These are phyloP conservation scores for Alternaria sp. DNA, from an alignment of 2,329 filamentous ascomycete genomes.

Conservation along the genomic window DNA sequence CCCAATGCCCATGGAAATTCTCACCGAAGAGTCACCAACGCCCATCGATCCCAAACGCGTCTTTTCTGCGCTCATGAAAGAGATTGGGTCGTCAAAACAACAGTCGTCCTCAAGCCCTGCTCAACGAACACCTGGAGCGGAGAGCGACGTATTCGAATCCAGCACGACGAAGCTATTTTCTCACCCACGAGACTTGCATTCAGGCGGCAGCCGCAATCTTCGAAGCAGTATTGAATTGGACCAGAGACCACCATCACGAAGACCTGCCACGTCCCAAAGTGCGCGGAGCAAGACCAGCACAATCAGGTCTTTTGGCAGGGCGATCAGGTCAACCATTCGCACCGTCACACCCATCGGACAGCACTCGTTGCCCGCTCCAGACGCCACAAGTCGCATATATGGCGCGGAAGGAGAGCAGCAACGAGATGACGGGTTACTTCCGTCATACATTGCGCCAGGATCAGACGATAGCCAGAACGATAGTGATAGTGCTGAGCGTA, in stretches of 20 bases:
- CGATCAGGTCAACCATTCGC: slow-evolving; percentile 49
- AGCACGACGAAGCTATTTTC: slow-evolving; percentile 30
- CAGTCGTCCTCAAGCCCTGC: background rate
- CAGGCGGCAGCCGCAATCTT: slow-evolving; percentile 21
- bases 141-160: slow-evolving; percentile 40
- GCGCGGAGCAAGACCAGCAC: slow-evolving; percentile 38
- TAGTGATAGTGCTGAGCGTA: background rate
- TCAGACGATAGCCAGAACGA: background rate
- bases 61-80: slow-evolving; percentile 49
- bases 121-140: slow-evolving; percentile 25
- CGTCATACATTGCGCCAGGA: slow-evolving; percentile 9
- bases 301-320: slow-evolving; percentile 38
- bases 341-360: slow-evolving; percentile 46
- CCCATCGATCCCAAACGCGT: slow-evolving; percentile 47
- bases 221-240: slow-evolving; percentile 19
- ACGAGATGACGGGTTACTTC: slow-evolving; percentile 16
- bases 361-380: slow-evolving; percentile 14
- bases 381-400: slow-evolving; percentile 13
- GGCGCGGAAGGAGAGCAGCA: slow-evolving; percentile 18
- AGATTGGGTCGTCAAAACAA: slow-evolving; percentile 37
- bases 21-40: slow-evolving; percentile 35
- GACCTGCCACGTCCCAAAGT: slow-evolving; percentile 22
- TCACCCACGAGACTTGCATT: slow-evolving; percentile 19
- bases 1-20: slow-evolving; percentile 42
- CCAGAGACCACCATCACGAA: slow-evolving; percentile 16